Conservation (phyloP, 2,329 filamentous ascomycete species). For the Teratosphaeria viscida region DNA sequence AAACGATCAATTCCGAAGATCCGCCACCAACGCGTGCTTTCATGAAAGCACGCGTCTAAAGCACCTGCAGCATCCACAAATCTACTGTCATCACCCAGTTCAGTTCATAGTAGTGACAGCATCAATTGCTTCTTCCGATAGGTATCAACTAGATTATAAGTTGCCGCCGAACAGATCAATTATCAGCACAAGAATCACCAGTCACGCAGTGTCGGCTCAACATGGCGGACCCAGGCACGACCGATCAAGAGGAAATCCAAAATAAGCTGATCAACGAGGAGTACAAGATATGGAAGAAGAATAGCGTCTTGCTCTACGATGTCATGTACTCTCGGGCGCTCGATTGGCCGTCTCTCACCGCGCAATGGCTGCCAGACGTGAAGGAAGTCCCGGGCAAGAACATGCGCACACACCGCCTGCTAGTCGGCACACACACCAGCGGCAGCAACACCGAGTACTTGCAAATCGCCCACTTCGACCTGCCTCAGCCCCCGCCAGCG, state of each 20-base stretch:
- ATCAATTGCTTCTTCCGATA: background rate
- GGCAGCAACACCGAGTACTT: constrained; percentile 79
- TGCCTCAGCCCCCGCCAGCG: constrained; percentile 65
- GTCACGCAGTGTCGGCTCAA: background rate
- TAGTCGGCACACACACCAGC: constrained; percentile 92
- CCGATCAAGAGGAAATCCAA: constrained; percentile 38
- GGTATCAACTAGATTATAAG: background rate
- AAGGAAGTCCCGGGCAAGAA: constrained; percentile 77
- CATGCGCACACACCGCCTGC: constrained; percentile 74
- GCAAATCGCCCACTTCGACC: constrained; percentile 87
- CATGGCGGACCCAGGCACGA: background rate
- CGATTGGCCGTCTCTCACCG: constrained; percentile 94
- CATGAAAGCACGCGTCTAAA: background rate
- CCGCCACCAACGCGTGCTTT: background rate
- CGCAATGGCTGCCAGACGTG: constrained; percentile 96
- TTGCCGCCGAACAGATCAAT: background rate
- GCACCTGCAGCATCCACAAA: background rate
- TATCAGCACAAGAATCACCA: background rate
- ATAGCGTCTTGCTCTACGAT: constrained; percentile 95
- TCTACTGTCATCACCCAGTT: background rate
- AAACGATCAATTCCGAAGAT: background rate
- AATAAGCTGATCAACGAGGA: constrained; percentile 96
- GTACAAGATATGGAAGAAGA: constrained; percentile 99
- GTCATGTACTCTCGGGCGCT: constrained; percentile 91
- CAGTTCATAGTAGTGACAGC: background rate